These are phyloP conservation scores for Eucalyptus viminalis DNA, from an alignment of 345 rosid species.

Conservation along the genomic window DNA sequence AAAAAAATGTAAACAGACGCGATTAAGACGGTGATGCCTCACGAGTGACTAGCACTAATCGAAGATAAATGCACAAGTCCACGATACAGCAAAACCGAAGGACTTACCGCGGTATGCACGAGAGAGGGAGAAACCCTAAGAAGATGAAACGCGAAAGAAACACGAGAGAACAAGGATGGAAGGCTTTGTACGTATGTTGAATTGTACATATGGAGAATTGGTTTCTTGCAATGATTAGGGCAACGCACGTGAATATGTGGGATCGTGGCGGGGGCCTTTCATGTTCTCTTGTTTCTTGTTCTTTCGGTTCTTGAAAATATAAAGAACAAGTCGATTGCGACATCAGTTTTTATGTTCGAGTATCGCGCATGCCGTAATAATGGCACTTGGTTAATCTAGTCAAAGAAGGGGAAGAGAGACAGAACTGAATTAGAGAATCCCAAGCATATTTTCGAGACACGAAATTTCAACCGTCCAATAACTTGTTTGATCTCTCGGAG, in stretches of 20 bases:
- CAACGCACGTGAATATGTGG: background rate
- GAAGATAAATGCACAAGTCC: background rate
- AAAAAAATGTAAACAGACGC: background rate
- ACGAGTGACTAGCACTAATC: background rate
- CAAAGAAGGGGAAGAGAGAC: background rate
- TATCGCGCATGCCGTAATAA: background rate
- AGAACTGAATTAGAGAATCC: background rate
- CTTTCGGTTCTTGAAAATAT: background rate
- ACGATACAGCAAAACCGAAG: background rate
- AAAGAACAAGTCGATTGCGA: background rate
- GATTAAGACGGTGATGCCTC: background rate
- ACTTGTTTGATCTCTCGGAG: background rate
- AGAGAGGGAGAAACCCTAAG: background rate
- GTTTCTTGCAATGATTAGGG: background rate
- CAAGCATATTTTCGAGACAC: background rate
- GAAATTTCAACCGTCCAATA: background rate
- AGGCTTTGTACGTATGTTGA: background rate
- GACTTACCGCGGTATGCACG: background rate
- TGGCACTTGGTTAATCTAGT: background rate
- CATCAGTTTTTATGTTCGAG: background rate
- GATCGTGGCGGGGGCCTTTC: background rate
- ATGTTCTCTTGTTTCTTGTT: background rate
- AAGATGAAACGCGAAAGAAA: background rate
- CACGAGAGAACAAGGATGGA: background rate
- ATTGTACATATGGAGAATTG: background rate